phyloP scores from a whole-genome alignment of 805 yeast genomes.

The Blastobotrys chiropterorum region DNA sequence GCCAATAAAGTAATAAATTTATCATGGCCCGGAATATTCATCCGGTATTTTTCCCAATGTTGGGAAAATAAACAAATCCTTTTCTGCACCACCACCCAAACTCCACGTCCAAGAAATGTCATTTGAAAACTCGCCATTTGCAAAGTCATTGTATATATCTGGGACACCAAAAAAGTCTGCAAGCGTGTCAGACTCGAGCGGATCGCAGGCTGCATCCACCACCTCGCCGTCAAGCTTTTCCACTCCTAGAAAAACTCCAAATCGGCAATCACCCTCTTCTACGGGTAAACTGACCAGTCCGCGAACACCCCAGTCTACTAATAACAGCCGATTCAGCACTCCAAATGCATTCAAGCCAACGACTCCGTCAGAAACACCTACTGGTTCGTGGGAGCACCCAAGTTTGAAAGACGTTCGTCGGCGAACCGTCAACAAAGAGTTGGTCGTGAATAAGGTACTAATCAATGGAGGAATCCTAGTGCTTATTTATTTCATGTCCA shows the following conservation, averaged over 20 bases:
- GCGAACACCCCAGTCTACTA: neutral
- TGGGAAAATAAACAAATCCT: neutral
- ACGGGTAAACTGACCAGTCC: neutral
- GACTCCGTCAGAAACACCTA: conserved; percentile 15
- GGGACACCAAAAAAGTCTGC: conserved; percentile 15
- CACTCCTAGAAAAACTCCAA: neutral
- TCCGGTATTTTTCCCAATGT: no score
- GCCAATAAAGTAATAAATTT: no score
- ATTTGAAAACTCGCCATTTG: conserved; percentile 18
- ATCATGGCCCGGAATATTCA: no score
- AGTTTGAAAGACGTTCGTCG: conserved; percentile 24
- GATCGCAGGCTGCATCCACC: neutral
- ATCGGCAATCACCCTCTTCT: neutral
- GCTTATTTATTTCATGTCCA: conserved; percentile 15
- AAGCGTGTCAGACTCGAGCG: neutral
- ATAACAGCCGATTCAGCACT: neutral
- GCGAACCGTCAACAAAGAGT: conserved; percentile 38
- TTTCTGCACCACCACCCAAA: neutral
- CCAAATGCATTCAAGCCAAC: conserved; percentile 17
- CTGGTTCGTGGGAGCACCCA: conserved; percentile 25
- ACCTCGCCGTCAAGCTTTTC: neutral
- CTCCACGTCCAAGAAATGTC: conserved; percentile 10
- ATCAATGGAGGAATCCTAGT: conserved; percentile 30
- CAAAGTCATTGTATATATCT: conserved; percentile 16
- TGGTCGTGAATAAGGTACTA: conserved; percentile 32